Conservation (phyloP, 164 flowering plant species). For the Houttuynia cordata region DNA sequence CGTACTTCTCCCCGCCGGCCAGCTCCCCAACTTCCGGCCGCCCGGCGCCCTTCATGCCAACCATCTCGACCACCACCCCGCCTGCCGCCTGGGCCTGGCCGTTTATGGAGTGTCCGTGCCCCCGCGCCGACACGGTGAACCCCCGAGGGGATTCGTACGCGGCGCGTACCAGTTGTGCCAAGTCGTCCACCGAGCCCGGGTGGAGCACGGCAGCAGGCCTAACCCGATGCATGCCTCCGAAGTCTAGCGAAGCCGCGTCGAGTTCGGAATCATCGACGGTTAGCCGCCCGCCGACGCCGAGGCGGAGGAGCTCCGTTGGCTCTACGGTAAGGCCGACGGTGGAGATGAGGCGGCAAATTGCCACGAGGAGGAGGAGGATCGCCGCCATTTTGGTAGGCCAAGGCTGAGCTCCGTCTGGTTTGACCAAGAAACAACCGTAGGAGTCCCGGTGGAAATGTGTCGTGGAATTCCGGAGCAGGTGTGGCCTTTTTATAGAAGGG, state of each 20-base stretch:
- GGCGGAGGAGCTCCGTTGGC: conserved; percentile 28
- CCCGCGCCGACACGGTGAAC: conserved; percentile 66
- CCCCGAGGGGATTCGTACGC: conserved; percentile 35
- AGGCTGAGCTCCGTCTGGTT: too few relatives aligned
- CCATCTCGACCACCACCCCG: conserved; percentile 76
- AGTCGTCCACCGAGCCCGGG: conserved; percentile 54
- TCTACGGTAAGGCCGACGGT: conserved; percentile 33
- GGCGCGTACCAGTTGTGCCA: conserved; percentile 32
- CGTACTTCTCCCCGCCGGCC: conserved; percentile 19
- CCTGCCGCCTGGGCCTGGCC: conserved; percentile 69
- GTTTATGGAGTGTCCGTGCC: conserved; percentile 90
- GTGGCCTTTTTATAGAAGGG: background rate
- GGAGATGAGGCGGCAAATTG: conserved; percentile 37
- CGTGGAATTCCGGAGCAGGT: background rate
- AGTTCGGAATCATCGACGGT: conserved; percentile 37
- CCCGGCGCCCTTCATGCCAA: conserved; percentile 7
- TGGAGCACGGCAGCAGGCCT: conserved; percentile 59
- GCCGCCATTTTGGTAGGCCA: conserved; percentile 4
- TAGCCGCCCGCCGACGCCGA: conserved; percentile 36
- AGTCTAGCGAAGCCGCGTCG: conserved; percentile 50
- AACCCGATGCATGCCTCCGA: conserved; percentile 33
- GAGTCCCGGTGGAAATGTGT: conserved; percentile 13
- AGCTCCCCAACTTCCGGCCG: conserved; percentile 1
- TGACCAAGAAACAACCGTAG: too few relatives aligned
- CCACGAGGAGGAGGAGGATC: conserved; percentile 18